Percentiles rank a stretch among this genome's conserved stretches.
These are phyloP conservation scores for Pyrenula massariospora DNA, from an alignment of 495 filamentous ascomycete species.

Conservation along the genomic window DNA sequence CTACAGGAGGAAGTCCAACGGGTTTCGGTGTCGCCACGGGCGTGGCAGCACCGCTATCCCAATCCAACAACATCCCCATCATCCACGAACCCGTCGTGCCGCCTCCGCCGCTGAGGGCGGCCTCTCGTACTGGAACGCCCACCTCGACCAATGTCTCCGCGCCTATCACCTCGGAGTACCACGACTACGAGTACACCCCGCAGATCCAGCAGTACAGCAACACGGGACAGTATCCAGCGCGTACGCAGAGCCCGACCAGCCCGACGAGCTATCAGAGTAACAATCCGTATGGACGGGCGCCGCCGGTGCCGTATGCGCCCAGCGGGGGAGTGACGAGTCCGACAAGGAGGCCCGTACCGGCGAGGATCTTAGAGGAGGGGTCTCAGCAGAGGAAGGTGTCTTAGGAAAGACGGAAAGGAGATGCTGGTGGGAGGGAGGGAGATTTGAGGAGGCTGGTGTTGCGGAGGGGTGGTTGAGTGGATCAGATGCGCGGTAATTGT, in stretches of 20 bases:
- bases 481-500: no score
- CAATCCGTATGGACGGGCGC: background rate
- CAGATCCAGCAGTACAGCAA: background rate
- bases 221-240: background rate
- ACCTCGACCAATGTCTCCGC: background rate
- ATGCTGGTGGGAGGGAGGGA: no score
- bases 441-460: no score
- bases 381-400: no score
- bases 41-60: slow-evolving; percentile 1
- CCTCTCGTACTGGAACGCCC: background rate
- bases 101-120: background rate
- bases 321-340: background rate
- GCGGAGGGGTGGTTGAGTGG: no score
- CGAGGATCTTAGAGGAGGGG: background rate
- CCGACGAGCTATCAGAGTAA: background rate
- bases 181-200: background rate
- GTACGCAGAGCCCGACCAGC: background rate
- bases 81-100: background rate
- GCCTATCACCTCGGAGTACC: no score
- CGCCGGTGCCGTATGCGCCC: background rate
- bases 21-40: no score
- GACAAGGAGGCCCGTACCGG: background rate
- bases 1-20: slow-evolving; percentile 3
- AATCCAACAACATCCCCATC: slow-evolving; percentile 6
- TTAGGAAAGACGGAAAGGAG: no score